Evolutionary conservation across 2,329 filamentous ascomycete genomes (phyloP).

Genomic region (Karstenula rhodostoma): DNA sequence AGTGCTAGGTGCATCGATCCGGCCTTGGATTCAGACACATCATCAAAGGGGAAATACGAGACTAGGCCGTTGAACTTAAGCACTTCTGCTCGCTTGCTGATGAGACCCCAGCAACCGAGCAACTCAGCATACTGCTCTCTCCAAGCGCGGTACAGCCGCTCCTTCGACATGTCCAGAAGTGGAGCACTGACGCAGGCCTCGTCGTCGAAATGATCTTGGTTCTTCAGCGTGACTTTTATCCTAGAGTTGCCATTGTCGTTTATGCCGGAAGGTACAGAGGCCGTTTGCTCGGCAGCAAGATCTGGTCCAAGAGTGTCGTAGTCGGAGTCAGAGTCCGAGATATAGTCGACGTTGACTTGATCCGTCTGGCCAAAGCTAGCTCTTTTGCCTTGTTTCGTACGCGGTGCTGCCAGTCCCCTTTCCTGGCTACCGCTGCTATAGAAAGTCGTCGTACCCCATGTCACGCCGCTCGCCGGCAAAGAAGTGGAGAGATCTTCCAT

Average conservation of each 20-base stretch:
- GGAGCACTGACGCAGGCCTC: constrained; percentile 57
- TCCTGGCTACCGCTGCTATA: constrained; percentile 47
- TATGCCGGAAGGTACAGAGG: constrained; percentile 25
- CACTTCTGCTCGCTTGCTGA: constrained; percentile 64
- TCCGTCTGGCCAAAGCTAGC: constrained; percentile 47
- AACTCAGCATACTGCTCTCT: constrained; percentile 65
- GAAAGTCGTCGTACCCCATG: constrained; percentile 56
- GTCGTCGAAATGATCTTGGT: constrained; percentile 64
- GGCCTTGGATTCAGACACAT: constrained; percentile 31
- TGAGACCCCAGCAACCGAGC: constrained; percentile 66
- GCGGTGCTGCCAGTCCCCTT: constrained; percentile 32
- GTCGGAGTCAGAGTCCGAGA: constrained; percentile 46
- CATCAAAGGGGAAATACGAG: constrained; percentile 41
- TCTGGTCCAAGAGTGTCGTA: constrained; percentile 33
- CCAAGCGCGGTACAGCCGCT: constrained; percentile 61
- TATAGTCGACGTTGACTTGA: constrained; percentile 36
- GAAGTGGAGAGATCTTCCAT: constrained; percentile 53
- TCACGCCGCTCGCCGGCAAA: constrained; percentile 53
- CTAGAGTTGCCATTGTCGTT: constrained; percentile 23
- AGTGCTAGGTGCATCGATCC: constrained; percentile 36
- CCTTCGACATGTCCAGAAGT: constrained; percentile 59
- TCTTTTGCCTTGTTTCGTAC: constrained; percentile 50
- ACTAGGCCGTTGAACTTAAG: constrained; percentile 62
- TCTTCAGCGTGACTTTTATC: constrained; percentile 63
- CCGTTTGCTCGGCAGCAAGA: constrained; percentile 34